A percentile compares a stretch with the other conserved stretches of the same genome.
Conservation (phyloP, 169 alveolate species). For the Toxoplasma gondii region DNA sequence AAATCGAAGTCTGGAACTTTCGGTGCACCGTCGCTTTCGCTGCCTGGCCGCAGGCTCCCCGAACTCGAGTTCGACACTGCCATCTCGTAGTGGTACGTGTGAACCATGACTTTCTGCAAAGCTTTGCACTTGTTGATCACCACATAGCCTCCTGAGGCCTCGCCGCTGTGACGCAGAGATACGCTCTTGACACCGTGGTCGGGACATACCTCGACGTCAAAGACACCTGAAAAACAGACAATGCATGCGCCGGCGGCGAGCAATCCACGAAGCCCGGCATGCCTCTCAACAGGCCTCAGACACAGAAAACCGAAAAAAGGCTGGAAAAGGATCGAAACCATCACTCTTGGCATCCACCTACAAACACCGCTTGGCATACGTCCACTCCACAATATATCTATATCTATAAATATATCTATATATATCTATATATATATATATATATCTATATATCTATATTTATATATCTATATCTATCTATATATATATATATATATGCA, state of each 20-base stretch:
- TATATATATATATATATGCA: neutral
- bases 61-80: neutral
- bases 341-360: no score
- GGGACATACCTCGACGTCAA: slow-evolving; percentile 80
- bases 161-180: slow-evolving; percentile 74
- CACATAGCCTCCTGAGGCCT: slow-evolving; percentile 75
- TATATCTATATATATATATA: neutral
- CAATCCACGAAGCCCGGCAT: neutral
- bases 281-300: neutral
- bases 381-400: neutral
- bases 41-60: neutral
- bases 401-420: no score
- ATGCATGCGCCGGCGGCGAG: neutral
- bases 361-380: no score
- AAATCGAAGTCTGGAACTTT: slow-evolving; percentile 61
- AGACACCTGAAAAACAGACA: slow-evolving; percentile 44
- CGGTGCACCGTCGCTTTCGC: slow-evolving; percentile 7
- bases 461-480: neutral
- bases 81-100: slow-evolving; percentile 78
- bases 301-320: neutral
- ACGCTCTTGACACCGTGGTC: slow-evolving; percentile 82
- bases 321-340: neutral
- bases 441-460: neutral
- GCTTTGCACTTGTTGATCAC: slow-evolving; percentile 78
- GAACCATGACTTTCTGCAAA: slow-evolving; percentile 76